A percentile compares a stretch with the other conserved stretches of the same genome.
These are phyloP conservation scores for Acrodontium crateriforme DNA, from an alignment of 2,329 filamentous ascomycete species.

Conservation along the genomic window DNA sequence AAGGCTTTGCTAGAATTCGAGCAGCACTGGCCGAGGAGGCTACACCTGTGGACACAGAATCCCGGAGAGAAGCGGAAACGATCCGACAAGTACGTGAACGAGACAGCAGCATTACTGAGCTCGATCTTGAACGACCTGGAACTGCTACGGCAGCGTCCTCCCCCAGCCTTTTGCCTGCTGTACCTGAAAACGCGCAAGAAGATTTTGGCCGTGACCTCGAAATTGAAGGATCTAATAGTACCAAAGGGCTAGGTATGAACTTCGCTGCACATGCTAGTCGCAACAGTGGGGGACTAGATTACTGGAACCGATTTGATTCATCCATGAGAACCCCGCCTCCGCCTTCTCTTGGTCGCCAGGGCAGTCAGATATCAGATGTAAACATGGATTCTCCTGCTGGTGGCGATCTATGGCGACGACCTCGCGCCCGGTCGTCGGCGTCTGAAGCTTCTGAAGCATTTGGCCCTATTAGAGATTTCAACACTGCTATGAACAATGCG, in stretches of 20 bases:
- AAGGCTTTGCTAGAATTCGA: constrained; percentile 84
- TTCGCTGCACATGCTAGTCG: constrained; percentile 63
- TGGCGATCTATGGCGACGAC: constrained; percentile 12
- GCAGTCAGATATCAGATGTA: constrained; percentile 48
- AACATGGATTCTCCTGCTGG: constrained; percentile 53
- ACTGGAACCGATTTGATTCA: constrained; percentile 70
- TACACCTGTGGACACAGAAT: constrained; percentile 76
- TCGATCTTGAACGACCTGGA: constrained; percentile 20
- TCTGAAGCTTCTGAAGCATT: constrained; percentile 20
- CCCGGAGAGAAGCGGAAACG: constrained; percentile 83
- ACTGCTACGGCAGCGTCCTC: constrained; percentile 52
- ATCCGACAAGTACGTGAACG: constrained; percentile 89
- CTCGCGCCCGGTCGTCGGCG: constrained; percentile 18
- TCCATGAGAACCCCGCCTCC: constrained; percentile 51
- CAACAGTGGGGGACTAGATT: constrained; percentile 57
- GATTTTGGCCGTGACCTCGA: constrained; percentile 53
- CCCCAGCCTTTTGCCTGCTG: constrained; percentile 47
- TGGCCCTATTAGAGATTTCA: constrained; percentile 6
- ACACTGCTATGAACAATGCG: constrained; percentile 4
- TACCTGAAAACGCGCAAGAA: constrained; percentile 46
- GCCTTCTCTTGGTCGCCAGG: constrained; percentile 41
- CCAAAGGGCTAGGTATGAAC: constrained; percentile 42
- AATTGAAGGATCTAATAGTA: constrained; percentile 5
- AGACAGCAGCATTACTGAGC: constrained; percentile 40
- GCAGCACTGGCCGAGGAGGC: constrained; percentile 81